Conservation (phyloP, 768 basidiomycete genomes). For the Termitomyces sp. region DNA sequence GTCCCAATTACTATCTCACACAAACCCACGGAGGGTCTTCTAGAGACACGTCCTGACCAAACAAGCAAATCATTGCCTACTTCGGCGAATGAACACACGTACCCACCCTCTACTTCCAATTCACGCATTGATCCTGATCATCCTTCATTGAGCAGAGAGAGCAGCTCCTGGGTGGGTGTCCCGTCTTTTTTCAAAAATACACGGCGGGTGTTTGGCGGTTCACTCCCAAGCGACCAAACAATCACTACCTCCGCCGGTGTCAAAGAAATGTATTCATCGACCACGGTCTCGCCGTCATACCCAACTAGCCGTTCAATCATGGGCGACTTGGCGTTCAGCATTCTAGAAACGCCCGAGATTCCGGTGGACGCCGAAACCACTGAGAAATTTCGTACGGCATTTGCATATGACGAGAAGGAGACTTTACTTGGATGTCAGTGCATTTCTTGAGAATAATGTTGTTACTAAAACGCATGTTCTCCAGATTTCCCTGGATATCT, state of each 20-base stretch:
- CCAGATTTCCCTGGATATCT: slow-evolving; percentile 90
- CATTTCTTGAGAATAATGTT: background rate
- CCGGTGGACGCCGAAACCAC: slow-evolving; percentile 53
- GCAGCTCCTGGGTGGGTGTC: slow-evolving; percentile 58
- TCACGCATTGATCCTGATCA: slow-evolving; percentile 42
- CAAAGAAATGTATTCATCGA: slow-evolving; percentile 56
- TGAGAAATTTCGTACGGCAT: slow-evolving; percentile 75
- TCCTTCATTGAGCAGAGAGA: slow-evolving; percentile 44
- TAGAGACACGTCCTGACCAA: slow-evolving; percentile 8
- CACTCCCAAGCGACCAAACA: slow-evolving; percentile 21
- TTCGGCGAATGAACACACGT: slow-evolving; percentile 53
- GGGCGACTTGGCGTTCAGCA: slow-evolving; percentile 70
- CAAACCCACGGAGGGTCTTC: slow-evolving; percentile 10
- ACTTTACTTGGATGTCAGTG: slow-evolving; percentile 79
- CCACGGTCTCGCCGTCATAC: slow-evolving; percentile 21
- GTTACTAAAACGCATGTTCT: slow-evolving; percentile 2
- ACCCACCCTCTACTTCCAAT: slow-evolving; percentile 65
- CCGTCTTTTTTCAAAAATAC: slow-evolving; percentile 64
- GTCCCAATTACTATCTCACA: slow-evolving; percentile 53
- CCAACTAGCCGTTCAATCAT: slow-evolving; percentile 30
- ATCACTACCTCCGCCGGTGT: slow-evolving; percentile 32
- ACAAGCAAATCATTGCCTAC: slow-evolving; percentile 16
- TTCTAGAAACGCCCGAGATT: slow-evolving; percentile 70
- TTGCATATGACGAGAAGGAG: slow-evolving; percentile 90
- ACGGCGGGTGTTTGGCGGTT: slow-evolving; percentile 34